Percentiles rank a stretch among this genome's conserved stretches.
These are phyloP conservation scores for Skeletonema potamos DNA, from an alignment of 108 stramenopile genomes.

Conservation along the genomic window DNA sequence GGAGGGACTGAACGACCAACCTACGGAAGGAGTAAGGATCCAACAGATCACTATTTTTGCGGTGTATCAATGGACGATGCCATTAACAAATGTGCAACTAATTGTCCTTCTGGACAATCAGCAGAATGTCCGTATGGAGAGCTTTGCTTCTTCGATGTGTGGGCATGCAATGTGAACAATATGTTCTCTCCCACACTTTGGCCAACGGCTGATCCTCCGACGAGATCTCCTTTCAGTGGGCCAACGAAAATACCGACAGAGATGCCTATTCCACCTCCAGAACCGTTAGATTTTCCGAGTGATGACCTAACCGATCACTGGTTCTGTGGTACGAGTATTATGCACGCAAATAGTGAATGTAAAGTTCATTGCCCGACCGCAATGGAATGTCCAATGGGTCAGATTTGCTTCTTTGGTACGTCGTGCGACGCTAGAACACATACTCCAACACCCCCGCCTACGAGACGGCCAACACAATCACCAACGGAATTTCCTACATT, in stretches of 20 bases:
- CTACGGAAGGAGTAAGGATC: conserved; percentile 23
- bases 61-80: conserved; percentile 32
- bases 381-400: conserved; percentile 26
- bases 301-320: conserved; percentile 43
- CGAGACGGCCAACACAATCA: conserved; percentile 13
- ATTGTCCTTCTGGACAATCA: conserved; percentile 33
- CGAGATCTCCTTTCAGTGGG: not conserved
- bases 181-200: conserved; percentile 3
- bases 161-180: conserved; percentile 37
- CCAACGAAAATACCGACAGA: conserved; percentile 49
- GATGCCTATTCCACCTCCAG: conserved; percentile 37
- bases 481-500: conserved; percentile 18
- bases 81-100: conserved; percentile 18
- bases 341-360: conserved; percentile 24
- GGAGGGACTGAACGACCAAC: conserved; percentile 26
- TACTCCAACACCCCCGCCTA: conserved; percentile 27
- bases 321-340: conserved; percentile 34
- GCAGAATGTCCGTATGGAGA: conserved; percentile 15
- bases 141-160: conserved; percentile 28
- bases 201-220: not conserved
- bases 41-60: conserved; percentile 42
- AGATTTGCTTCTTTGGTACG: conserved; percentile 36
- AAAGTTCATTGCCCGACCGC: conserved; percentile 25
- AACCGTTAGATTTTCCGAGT: conserved; percentile 33
- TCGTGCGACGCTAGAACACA: conserved; percentile 29